A percentile compares a stretch with the other conserved stretches of the same genome.
Conservation (phyloP, 2,329 filamentous ascomycete species). For the Truncatella angustata region DNA sequence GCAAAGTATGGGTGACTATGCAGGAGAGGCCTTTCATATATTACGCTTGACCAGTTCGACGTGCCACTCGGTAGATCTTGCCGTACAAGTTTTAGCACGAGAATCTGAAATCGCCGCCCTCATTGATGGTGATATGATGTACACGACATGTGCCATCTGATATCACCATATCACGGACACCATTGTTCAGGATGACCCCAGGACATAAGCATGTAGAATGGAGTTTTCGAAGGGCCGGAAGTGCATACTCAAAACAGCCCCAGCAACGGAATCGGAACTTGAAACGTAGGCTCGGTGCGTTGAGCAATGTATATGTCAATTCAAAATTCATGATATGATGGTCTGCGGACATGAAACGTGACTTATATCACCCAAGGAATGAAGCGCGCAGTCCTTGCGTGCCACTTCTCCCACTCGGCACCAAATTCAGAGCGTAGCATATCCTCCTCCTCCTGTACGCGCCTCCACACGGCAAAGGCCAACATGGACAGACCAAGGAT, state of each 20-base stretch:
- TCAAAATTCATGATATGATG: not conserved
- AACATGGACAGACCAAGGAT: conserved; percentile 15
- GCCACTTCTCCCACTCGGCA: conserved; percentile 46
- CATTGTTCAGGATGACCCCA: conserved; percentile 30
- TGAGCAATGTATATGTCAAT: too few species aligned
- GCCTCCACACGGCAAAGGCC: conserved; percentile 25
- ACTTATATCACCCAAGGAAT: conserved; percentile 41
- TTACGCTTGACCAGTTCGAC: too few species aligned
- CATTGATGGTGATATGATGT: conserved; percentile 16
- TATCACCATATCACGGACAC: conserved; percentile 21
- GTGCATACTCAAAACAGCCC: not conserved
- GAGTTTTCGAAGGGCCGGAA: too few species aligned
- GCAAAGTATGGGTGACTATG: too few species aligned
- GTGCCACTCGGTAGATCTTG: too few species aligned
- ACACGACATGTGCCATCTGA: conserved; percentile 27
- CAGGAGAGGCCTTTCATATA: too few species aligned
- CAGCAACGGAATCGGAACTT: not conserved
- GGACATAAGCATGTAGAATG: conserved; percentile 29
- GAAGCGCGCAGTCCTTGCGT: conserved; percentile 45
- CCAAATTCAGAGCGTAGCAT: conserved; percentile 49
- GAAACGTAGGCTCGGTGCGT: too few species aligned
- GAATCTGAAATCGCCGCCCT: conserved; percentile 25
- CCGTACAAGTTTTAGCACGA: too few species aligned
- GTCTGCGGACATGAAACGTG: not conserved
- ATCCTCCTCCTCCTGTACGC: conserved; percentile 47